Conservation (phyloP, 371 early-diverging fungal genomes). For the Batrachochytrium dendrobatidis region DNA sequence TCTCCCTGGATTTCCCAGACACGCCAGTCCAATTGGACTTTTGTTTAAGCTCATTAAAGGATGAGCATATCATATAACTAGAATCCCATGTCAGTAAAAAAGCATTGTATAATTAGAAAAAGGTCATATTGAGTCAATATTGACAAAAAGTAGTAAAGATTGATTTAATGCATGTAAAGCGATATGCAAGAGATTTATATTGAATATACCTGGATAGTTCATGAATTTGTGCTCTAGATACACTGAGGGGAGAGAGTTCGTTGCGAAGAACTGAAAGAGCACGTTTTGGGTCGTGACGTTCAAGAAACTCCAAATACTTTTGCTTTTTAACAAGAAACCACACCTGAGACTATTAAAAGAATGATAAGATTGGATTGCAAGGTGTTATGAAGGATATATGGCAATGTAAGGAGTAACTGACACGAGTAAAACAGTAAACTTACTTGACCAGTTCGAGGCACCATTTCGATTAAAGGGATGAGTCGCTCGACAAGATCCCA, state of each 20-base stretch:
- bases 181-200: no score
- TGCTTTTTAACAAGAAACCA: slow-evolving; percentile 69
- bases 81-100: no score
- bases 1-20: slow-evolving; percentile 48
- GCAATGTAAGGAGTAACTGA: neutral
- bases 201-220: slow-evolving; percentile 43
- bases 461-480: slow-evolving; percentile 38
- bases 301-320: slow-evolving; percentile 75
- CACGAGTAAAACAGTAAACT: neutral
- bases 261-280: slow-evolving; percentile 64
- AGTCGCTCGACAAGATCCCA: slow-evolving; percentile 62
- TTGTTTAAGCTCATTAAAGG: slow-evolving; percentile 22
- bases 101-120: no score
- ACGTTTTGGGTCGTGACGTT: slow-evolving; percentile 45
- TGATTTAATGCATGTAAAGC: no score
- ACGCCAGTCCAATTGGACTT: slow-evolving; percentile 76
- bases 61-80: slow-evolving; percentile 18
- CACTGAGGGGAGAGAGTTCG: slow-evolving; percentile 65
- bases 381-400: neutral
- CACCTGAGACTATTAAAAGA: slow-evolving; percentile 15
- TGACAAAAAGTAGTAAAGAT: no score
- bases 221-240: slow-evolving; percentile 50
- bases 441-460: slow-evolving; percentile 9
- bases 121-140: no score
- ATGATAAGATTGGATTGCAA: slow-evolving; percentile 11